Conservation (phyloP, 2,329 filamentous ascomycete genomes). For the Cordyceps militaris region DNA sequence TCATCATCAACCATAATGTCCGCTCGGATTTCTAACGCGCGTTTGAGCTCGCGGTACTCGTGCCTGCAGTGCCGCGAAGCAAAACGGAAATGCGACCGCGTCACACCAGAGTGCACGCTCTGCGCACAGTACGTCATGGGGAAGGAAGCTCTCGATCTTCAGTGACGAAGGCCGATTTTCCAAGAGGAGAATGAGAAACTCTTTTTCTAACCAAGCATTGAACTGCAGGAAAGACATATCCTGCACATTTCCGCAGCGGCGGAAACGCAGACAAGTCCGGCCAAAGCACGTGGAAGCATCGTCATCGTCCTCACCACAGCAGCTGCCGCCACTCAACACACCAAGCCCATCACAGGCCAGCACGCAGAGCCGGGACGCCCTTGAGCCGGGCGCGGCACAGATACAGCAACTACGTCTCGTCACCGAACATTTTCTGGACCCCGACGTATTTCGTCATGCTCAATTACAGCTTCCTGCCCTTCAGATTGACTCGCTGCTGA, state of each 20-base stretch:
- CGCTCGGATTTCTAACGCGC: background rate
- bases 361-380: background rate
- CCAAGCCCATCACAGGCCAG: conserved; percentile 7
- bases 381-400: background rate
- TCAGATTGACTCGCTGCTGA: conserved; percentile 2
- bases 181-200: too few species aligned
- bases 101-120: conserved; percentile 1
- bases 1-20: conserved; percentile 3
- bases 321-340: background rate
- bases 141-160: background rate
- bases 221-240: background rate
- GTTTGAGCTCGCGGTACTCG: background rate
- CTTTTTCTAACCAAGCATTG: background rate
- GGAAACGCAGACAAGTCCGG: conserved; percentile 7
- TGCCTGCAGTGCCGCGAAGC: conserved; percentile 4
- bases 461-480: background rate
- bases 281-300: background rate
- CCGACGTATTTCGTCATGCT: background rate
- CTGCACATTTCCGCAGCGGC: background rate
- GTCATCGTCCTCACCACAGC: background rate
- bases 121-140: conserved; percentile 1
- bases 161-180: too few species aligned
- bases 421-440: conserved; percentile 3
- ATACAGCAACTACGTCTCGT: background rate
- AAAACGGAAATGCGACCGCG: conserved; percentile 6